Conservation (phyloP, 495 filamentous ascomycete genomes). For the Daldinia vernicosa region DNA sequence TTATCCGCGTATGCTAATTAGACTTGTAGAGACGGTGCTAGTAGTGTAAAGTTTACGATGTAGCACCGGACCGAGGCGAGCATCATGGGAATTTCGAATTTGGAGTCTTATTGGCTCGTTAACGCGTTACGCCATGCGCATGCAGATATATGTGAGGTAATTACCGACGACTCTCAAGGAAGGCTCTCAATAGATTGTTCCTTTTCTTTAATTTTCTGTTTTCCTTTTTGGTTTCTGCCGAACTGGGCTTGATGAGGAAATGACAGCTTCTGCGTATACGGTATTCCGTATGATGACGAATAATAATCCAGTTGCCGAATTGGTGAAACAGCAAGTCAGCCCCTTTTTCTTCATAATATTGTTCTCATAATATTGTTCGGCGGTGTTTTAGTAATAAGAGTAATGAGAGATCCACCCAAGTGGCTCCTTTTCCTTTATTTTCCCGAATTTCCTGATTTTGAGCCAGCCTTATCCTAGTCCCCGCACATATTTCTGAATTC, state of each 20-base stretch:
- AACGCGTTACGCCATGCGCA: background rate
- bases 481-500: slow-evolving; percentile 17
- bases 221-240: background rate
- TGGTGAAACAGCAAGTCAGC: slow-evolving; percentile 12
- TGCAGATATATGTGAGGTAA: background rate
- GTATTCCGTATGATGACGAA: slow-evolving; percentile 11
- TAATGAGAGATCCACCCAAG: background rate
- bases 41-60: background rate
- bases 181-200: too few relatives aligned
- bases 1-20: background rate
- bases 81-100: background rate
- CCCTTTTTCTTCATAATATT: slow-evolving; percentile 2
- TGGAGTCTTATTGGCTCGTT: background rate
- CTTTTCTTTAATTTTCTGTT: background rate
- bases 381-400: slow-evolving; percentile 1
- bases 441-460: slow-evolving; percentile 27
- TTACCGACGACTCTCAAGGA: background rate
- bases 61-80: background rate
- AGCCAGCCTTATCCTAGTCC: slow-evolving; percentile 19
- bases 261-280: background rate
- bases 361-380: slow-evolving; percentile 1
- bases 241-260: slow-evolving; percentile 11
- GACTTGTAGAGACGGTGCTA: background rate
- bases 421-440: slow-evolving; percentile 15
- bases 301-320: slow-evolving; percentile 5